These are phyloP conservation scores for Leishmania gerbilli DNA, from an alignment of 208 protist species.

Conservation along the genomic window DNA sequence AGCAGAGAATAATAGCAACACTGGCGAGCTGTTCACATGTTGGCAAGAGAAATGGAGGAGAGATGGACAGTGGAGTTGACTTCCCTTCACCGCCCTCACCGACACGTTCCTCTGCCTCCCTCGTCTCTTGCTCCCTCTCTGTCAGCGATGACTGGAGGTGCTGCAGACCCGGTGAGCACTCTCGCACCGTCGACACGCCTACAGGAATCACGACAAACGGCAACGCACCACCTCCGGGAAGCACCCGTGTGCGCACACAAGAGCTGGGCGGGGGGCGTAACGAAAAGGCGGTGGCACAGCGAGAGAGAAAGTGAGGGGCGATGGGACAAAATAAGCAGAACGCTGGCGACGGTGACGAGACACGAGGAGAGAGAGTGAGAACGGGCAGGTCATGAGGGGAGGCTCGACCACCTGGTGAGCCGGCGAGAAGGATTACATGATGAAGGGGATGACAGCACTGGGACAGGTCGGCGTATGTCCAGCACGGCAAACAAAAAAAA, in stretches of 20 bases:
- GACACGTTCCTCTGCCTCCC: neutral
- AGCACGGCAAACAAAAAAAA: neutral
- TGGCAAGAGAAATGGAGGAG: neutral
- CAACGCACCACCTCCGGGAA: neutral
- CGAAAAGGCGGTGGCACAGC: neutral
- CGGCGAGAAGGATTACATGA: neutral
- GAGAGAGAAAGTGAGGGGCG: neutral
- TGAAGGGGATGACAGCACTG: neutral
- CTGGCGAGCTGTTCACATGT: neutral
- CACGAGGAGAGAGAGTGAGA: slow-evolving; percentile 12
- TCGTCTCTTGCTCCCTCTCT: neutral
- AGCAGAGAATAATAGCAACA: neutral
- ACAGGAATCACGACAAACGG: neutral
- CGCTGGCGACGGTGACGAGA: neutral
- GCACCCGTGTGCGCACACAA: neutral
- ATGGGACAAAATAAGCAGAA: neutral
- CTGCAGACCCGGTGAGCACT: no score
- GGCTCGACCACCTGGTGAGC: neutral
- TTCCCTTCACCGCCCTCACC: neutral
- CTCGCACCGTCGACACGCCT: neutral
- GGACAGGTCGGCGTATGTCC: neutral
- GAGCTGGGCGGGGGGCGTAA: no score
- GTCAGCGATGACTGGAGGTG: neutral
- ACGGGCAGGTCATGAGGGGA: slow-evolving; percentile 6
- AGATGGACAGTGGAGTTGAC: neutral